Evolutionary conservation across 164 flowering plant genomes (phyloP), one percentile per base, ranked within the genome.

Genomic region (Houttuynia cordata): DNA sequence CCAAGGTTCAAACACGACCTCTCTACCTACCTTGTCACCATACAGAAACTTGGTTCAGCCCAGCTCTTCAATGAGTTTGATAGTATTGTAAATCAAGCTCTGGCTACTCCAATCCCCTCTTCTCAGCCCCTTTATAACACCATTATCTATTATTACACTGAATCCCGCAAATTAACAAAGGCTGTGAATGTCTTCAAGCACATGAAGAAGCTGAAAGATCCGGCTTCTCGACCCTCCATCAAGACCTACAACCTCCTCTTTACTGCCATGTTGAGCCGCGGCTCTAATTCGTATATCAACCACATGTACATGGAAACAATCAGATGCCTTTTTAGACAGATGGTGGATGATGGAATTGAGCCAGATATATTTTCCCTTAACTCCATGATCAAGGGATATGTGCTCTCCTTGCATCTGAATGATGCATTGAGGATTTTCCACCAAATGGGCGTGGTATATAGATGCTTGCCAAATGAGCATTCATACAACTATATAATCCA

Each of bases 361-460:
- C 98, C 98, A n/a, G 96, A 92, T 63, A 75, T 84, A 60, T 82
- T 75, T 62, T 64, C 88, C 0, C 69, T 92, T 75, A 92, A 89
- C 81, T 74, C 77, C 42, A 80, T 93, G 93, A 85, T 93, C 23
- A 84, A 83, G 66, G 97, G 98, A 13, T 89, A 93, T 71, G 88
- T 82, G 25, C 75, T 80, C 51, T 86, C 96, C 1, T 83, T 82
- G 66, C 94, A 87, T 68, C 77, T 87, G 9, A 89, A 89, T 70
- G 96, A 89, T 69, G 98, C 90, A 41, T 77, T 92, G 24, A 77
- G 93, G 22, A 73, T 92, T 60, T 92, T 87, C 53, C 96, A 89
- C 70, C 96, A 92, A 63, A 87, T 93, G 88, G 87, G 80, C 60
- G 76, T 67, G 53, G 83, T 81, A 1, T 87, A 83, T 65, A 66